Evolutionary conservation across 2,329 filamentous ascomycete genomes (phyloP).

Genomic region (Colletotrichum musae): DNA sequence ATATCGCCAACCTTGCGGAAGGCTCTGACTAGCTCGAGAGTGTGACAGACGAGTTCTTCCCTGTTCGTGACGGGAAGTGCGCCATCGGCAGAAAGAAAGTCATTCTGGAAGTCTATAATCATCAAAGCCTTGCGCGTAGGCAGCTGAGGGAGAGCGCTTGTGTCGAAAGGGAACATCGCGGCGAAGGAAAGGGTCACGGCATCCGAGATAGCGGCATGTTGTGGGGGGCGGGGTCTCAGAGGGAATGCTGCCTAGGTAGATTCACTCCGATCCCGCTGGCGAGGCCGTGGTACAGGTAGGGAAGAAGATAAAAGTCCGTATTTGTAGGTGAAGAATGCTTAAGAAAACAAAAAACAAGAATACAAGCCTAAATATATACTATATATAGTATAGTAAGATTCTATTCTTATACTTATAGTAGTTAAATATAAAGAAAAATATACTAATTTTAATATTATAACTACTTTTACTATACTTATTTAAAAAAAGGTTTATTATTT

Average conservation of each 20-base stretch:
- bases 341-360: background rate
- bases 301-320: too few species aligned
- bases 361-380: background rate
- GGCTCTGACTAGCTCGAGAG: slow-evolving; percentile 75
- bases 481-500: too few species aligned
- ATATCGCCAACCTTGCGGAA: slow-evolving; percentile 82
- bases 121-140: slow-evolving; percentile 79
- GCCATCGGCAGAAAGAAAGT: slow-evolving; percentile 81
- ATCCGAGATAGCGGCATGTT: slow-evolving; percentile 4
- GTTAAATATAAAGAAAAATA: background rate
- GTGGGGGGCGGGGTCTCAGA: background rate
- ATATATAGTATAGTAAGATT: background rate
- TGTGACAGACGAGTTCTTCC: slow-evolving; percentile 75
- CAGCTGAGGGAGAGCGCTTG: slow-evolving; percentile 68
- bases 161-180: slow-evolving; percentile 71
- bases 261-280: too few species aligned
- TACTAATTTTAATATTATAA: too few species aligned
- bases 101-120: slow-evolving; percentile 90
- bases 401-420: background rate
- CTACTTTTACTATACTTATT: too few species aligned
- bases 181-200: background rate
- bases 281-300: too few species aligned
- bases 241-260: background rate
- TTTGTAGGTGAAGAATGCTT: background rate
- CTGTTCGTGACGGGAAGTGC: slow-evolving; percentile 76